Base-by-base conservation (phyloP, 2,329 filamentous ascomycete genomes). In the Teratosphaeria pseudoeucalypti region DNA sequence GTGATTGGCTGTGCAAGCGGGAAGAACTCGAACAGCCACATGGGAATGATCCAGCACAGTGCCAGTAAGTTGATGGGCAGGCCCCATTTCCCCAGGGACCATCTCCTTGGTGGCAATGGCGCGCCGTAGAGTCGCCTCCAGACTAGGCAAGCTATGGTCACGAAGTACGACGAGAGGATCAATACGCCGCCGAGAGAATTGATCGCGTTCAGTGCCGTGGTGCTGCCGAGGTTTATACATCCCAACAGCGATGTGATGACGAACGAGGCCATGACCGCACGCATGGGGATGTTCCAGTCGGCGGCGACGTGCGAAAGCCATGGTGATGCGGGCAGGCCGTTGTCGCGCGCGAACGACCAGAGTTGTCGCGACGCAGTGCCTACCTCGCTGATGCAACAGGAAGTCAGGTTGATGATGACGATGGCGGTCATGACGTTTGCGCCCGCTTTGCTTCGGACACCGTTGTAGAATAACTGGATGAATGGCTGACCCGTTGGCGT, bases 21-120 rank as follows among this genome's bases (percentile, higher is more conserved):
- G 68, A 80, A 82, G 61, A 80, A 80, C 54, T 73, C 72, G 64
- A 81, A 79, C 58, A 81, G 71, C 58, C 79, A 75, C 3, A 77
- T 32, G 29, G 29, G 29, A 32, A 32, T 32, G 29, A 32, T 32
- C 29, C 29, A 32, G 29, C 29, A 32, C 29, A 32, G 29, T 32
- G 29, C 29, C 29, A 32, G 29, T 32, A 32, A 6, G 29, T 79
- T 78, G 58, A 78, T 60, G 19, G 69, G 62, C 1, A 77, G 63
- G 0, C 76, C 76, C 52, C 67, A 70, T 6, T 64, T 64, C 0
- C 76, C 74, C 7, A 79, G 70, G 39, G 65, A 72, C 73, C 70
- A 78, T 26, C 71, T 68, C 9, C 70, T 67, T 0, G 66, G 69
- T 0, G 74, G 75, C 0, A 78, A 64, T 0, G 69, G 65, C 49